phyloP scores from a whole-genome alignment of 148 eudicot genomes.

The Nyssa sinensis region DNA sequence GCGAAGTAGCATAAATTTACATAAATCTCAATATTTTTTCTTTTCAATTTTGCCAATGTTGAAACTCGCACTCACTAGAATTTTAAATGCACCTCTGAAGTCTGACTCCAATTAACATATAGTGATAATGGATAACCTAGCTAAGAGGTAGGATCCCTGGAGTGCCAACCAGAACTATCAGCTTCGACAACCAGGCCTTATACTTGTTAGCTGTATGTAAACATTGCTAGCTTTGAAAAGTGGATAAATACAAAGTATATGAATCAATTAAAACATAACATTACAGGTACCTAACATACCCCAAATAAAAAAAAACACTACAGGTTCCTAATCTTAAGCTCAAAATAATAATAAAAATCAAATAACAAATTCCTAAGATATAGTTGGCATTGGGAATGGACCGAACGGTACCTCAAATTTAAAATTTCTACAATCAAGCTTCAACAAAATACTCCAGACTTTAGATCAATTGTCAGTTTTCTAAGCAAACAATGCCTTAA shows the following conservation, averaged over 20 bases:
- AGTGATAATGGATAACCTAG: too few relatives aligned
- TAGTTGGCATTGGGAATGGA: background rate
- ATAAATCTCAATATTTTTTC: background rate
- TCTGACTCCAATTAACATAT: background rate
- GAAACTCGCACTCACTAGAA: background rate
- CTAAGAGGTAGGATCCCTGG: too few relatives aligned
- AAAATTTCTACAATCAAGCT: background rate
- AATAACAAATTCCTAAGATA: too few relatives aligned
- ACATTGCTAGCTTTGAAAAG: background rate
- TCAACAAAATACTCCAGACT: background rate
- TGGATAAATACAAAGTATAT: background rate
- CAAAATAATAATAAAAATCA: background rate
- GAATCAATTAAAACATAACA: background rate
- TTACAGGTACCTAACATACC: too few relatives aligned
- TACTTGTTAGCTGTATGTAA: background rate
- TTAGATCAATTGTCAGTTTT: background rate
- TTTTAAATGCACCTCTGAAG: background rate
- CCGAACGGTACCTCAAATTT: background rate
- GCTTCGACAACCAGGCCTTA: background rate
- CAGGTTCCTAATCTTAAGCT: background rate
- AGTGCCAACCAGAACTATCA: background rate
- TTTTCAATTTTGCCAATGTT: background rate
- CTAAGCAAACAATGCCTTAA: background rate
- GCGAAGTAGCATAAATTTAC: background rate
- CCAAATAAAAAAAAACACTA: background rate